A percentile compares a stretch with the other conserved stretches of the same genome.
Evolutionary conservation across 148 eudicot species (phyloP).

Genomic region (Fagopyrum tataricum): DNA sequence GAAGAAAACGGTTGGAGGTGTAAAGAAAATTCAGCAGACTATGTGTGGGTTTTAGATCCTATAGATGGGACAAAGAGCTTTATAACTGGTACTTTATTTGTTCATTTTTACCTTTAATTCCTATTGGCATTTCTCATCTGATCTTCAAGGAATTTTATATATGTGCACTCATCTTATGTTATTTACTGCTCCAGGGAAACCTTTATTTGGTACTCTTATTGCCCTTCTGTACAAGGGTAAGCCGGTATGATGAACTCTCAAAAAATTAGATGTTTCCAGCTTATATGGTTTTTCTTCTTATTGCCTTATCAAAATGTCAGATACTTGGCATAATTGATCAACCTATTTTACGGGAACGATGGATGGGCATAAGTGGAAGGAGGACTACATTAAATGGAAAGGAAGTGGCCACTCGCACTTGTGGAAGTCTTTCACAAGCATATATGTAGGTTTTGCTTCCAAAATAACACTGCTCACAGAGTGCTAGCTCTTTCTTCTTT

Average conservation of each 20-base stretch:
- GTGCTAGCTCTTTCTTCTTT: neutral
- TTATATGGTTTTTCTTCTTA: neutral
- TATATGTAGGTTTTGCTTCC: slow-evolving; percentile 49
- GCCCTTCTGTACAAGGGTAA: slow-evolving; percentile 76
- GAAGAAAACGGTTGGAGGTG: slow-evolving; percentile 97
- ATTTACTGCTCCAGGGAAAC: slow-evolving; percentile 58
- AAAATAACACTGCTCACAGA: neutral
- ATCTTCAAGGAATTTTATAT: neutral
- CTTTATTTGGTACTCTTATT: slow-evolving; percentile 89
- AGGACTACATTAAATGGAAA: slow-evolving; percentile 67
- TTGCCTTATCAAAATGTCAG: slow-evolving; percentile 25
- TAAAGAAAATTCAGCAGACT: slow-evolving; percentile 70
- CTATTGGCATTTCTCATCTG: neutral
- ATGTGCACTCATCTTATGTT: neutral
- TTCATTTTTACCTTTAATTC: neutral
- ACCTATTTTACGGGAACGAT: slow-evolving; percentile 79
- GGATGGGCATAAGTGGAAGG: slow-evolving; percentile 78
- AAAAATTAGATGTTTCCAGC: neutral
- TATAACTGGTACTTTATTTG: slow-evolving; percentile 58
- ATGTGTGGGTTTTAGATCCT: slow-evolving; percentile 96
- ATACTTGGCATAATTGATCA: slow-evolving; percentile 89
- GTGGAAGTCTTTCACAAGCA: slow-evolving; percentile 67
- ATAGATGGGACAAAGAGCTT: slow-evolving; percentile 99
- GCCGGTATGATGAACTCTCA: slow-evolving; percentile 66
- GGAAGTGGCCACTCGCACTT: slow-evolving; percentile 73